These are phyloP conservation scores for Henckelia pumila DNA, from an alignment of 257 asterid genomes.

Conservation along the genomic window DNA sequence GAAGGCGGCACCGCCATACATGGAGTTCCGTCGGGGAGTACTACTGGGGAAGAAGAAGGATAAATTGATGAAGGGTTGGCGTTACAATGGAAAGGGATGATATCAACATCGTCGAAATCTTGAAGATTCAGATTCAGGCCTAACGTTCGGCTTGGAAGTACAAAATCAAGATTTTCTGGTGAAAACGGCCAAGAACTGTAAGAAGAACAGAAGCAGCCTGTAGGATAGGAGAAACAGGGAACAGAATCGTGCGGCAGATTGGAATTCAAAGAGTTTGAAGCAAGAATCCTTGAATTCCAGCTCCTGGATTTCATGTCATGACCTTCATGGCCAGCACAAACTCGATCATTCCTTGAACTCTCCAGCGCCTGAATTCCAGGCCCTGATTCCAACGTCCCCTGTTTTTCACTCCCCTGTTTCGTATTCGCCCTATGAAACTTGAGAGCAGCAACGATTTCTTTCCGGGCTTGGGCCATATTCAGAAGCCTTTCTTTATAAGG, in stretches of 20 bases:
- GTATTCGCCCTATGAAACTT: constrained; percentile 88
- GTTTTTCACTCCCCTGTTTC: constrained; percentile 58
- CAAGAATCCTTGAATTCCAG: constrained; percentile 52
- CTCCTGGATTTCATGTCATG: constrained; percentile 55
- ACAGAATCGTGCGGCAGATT: constrained; percentile 22
- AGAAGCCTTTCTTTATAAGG: constrained; percentile 95
- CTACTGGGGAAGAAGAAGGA: constrained; percentile 37
- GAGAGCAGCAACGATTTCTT: constrained; percentile 92
- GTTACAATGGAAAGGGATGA: constrained; percentile 31
- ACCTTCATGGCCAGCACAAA: constrained; percentile 46
- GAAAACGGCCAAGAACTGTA: constrained; percentile 50
- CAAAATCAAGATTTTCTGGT: constrained; percentile 56
- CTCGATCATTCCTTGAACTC: constrained; percentile 35
- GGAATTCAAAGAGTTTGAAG: constrained; percentile 39
- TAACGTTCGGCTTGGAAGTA: constrained; percentile 79
- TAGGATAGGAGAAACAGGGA: constrained; percentile 35
- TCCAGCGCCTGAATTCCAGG: constrained; percentile 36
- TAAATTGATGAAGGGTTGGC: constrained; percentile 43
- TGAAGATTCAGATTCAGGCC: constrained; percentile 92
- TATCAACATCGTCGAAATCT: constrained; percentile 58
- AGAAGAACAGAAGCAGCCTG: constrained; percentile 41
- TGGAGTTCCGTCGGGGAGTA: constrained; percentile 45
- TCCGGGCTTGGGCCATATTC: constrained; percentile 96
- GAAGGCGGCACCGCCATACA: constrained; percentile 33
- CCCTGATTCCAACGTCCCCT: constrained; percentile 40